Conservation (phyloP, 331 rosid genomes). For the Erythrophleum ivorense region DNA sequence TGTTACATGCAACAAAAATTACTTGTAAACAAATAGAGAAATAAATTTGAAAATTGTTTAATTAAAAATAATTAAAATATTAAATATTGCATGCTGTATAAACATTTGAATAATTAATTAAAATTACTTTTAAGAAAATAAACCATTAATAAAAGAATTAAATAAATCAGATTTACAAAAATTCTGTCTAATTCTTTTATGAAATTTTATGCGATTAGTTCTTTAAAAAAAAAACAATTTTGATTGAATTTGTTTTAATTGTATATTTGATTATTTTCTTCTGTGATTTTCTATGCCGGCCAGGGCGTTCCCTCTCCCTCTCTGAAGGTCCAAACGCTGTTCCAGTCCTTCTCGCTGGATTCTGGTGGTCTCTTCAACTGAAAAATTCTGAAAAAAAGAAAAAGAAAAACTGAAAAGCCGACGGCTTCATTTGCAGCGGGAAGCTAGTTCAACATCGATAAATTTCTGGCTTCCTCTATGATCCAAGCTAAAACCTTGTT, state of each 20-base stretch:
- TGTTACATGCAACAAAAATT: too few species aligned
- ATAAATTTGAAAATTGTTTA: too few species aligned
- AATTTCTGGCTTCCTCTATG: slow-evolving; percentile 1
- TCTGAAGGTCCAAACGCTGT: neutral
- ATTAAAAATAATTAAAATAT: too few species aligned
- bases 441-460: neutral
- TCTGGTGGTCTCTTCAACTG: neutral
- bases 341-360: neutral
- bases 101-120: too few species aligned
- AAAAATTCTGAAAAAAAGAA: neutral
- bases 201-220: too few species aligned
- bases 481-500: neutral
- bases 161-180: too few species aligned
- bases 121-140: too few species aligned
- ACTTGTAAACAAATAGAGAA: too few species aligned
- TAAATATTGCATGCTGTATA: too few species aligned
- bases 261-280: neutral
- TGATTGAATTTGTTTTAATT: neutral
- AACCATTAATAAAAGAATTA: too few species aligned
- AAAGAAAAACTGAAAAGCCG: neutral
- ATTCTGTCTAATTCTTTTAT: too few species aligned
- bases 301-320: neutral
- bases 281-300: neutral
- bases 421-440: neutral
- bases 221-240: too few species aligned